phyloP scores from a whole-genome alignment of 495 filamentous ascomycete species.

The Penicillium cinerascens region DNA sequence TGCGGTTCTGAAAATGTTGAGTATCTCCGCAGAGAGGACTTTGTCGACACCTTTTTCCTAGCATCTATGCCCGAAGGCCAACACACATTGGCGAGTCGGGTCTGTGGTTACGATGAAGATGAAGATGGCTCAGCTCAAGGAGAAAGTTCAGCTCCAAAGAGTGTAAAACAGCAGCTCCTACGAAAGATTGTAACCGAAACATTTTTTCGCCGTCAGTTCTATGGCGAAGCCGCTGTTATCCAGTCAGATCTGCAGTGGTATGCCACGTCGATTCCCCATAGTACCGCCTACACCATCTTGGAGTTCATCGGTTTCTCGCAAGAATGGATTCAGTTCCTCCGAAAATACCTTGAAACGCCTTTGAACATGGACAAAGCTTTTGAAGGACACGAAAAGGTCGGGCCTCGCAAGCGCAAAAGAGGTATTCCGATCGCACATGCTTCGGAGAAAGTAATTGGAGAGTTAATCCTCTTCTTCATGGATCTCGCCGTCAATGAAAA shows the following conservation, averaged over 20 bases:
- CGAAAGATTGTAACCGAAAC: slow-evolving; percentile 55
- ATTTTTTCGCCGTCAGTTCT: slow-evolving; percentile 46
- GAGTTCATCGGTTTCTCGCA: slow-evolving; percentile 50
- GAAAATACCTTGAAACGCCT: slow-evolving; percentile 51
- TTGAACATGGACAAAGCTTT: slow-evolving; percentile 43
- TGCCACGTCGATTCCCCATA: slow-evolving; percentile 48
- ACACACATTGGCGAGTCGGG: not conserved
- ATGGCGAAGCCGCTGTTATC: slow-evolving; percentile 51
- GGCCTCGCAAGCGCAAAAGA: slow-evolving; percentile 39
- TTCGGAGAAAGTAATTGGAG: slow-evolving; percentile 50
- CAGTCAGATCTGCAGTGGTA: slow-evolving; percentile 55
- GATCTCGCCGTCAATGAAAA: slow-evolving; percentile 56
- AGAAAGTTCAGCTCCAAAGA: slow-evolving; percentile 21
- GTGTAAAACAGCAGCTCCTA: slow-evolving; percentile 52
- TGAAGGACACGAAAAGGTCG: slow-evolving; percentile 14
- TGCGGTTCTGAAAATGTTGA: slow-evolving; percentile 9
- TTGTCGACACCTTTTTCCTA: slow-evolving; percentile 39
- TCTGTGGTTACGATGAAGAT: slow-evolving; percentile 19
- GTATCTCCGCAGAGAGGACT: slow-evolving; percentile 21
- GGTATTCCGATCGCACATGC: slow-evolving; percentile 54
- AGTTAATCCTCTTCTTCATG: slow-evolving; percentile 55
- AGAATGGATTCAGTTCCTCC: slow-evolving; percentile 55
- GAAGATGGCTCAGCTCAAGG: slow-evolving; percentile 15
- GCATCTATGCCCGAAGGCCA: slow-evolving; percentile 34
- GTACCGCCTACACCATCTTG: slow-evolving; percentile 49